These are phyloP conservation scores for Hyaloperonospora brassicae DNA, from an alignment of 352 stramenopile species.

Conservation along the genomic window DNA sequence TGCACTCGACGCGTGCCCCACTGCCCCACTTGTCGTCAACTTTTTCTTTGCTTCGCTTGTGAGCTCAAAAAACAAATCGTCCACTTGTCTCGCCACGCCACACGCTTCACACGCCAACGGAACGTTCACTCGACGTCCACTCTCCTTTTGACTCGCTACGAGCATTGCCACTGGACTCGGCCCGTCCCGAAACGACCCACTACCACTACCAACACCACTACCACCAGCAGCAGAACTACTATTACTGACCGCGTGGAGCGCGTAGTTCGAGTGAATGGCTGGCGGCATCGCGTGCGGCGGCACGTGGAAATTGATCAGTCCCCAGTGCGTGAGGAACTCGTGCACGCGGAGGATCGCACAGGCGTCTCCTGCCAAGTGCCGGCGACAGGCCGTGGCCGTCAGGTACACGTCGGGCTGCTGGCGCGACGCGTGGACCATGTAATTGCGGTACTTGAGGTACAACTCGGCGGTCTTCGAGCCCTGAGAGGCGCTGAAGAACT, in stretches of 20 bases:
- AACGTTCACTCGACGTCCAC: conserved; percentile 8
- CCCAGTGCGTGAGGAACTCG: conserved; percentile 82
- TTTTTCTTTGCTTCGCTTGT: conserved; percentile 53
- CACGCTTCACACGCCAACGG: conserved; percentile 46
- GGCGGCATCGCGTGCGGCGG: conserved; percentile 60
- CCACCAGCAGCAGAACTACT: too few species aligned
- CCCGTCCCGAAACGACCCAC: neutral
- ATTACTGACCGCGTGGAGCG: conserved; percentile 15
- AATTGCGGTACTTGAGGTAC: conserved; percentile 85
- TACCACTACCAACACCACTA: too few species aligned
- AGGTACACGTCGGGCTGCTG: conserved; percentile 76
- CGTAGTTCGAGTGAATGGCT: conserved; percentile 50
- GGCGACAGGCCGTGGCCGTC: conserved; percentile 73
- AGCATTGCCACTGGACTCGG: conserved; percentile 28
- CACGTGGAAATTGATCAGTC: conserved; percentile 82
- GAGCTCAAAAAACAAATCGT: conserved; percentile 48
- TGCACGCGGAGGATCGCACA: conserved; percentile 80
- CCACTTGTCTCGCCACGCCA: conserved; percentile 21
- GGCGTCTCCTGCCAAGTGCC: conserved; percentile 69
- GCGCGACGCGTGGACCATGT: conserved; percentile 76
- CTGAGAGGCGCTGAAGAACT: conserved; percentile 51
- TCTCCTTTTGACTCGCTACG: conserved; percentile 22
- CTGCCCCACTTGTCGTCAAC: conserved; percentile 17
- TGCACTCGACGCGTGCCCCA: conserved; percentile 6
- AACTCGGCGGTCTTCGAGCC: conserved; percentile 35